Evolutionary conservation across 1,139 yeast species (phyloP).

Genomic region (Geotrichum australiense): DNA sequence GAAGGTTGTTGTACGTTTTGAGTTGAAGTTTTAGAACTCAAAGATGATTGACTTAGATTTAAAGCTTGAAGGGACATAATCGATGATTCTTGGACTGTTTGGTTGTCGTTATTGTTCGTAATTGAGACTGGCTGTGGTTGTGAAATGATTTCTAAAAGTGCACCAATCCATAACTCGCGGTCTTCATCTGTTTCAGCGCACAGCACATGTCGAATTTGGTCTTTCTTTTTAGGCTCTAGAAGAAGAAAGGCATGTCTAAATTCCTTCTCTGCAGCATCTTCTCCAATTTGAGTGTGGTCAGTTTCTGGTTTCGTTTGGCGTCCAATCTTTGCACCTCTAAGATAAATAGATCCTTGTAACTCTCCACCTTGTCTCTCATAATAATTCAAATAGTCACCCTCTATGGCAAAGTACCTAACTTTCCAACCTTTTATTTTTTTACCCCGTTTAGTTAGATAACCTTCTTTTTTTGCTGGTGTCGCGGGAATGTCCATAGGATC

Average conservation of each 20-base stretch:
- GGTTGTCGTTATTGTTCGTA: too few relatives aligned
- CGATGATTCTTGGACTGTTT: background rate
- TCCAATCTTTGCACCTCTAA: slow-evolving; percentile 59
- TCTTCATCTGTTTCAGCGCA: slow-evolving; percentile 81
- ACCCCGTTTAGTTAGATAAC: slow-evolving; percentile 59
- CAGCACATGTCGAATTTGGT: slow-evolving; percentile 58
- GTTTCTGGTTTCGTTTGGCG: slow-evolving; percentile 43
- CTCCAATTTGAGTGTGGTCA: slow-evolving; percentile 34
- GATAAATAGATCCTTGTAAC: slow-evolving; percentile 49
- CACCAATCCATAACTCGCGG: slow-evolving; percentile 70
- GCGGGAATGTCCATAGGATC: slow-evolving; percentile 56
- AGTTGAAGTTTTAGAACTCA: too few relatives aligned
- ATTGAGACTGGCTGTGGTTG: slow-evolving; percentile 14
- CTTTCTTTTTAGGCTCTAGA: slow-evolving; percentile 53
- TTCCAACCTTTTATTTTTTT: slow-evolving; percentile 65
- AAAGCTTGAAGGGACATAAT: background rate
- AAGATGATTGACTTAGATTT: background rate
- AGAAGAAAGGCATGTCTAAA: slow-evolving; percentile 72
- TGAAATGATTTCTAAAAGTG: slow-evolving; percentile 43
- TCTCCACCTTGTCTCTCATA: slow-evolving; percentile 57
- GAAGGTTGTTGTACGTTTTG: too few relatives aligned
- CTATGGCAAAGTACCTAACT: slow-evolving; percentile 64
- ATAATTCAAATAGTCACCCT: slow-evolving; percentile 55
- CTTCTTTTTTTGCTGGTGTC: slow-evolving; percentile 58
- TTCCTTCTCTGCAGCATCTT: slow-evolving; percentile 47